Percentiles rank a stretch among this genome's conserved stretches.
These are phyloP conservation scores for Fusarium torulosum DNA, from an alignment of 2,329 filamentous ascomycete species.

Conservation along the genomic window DNA sequence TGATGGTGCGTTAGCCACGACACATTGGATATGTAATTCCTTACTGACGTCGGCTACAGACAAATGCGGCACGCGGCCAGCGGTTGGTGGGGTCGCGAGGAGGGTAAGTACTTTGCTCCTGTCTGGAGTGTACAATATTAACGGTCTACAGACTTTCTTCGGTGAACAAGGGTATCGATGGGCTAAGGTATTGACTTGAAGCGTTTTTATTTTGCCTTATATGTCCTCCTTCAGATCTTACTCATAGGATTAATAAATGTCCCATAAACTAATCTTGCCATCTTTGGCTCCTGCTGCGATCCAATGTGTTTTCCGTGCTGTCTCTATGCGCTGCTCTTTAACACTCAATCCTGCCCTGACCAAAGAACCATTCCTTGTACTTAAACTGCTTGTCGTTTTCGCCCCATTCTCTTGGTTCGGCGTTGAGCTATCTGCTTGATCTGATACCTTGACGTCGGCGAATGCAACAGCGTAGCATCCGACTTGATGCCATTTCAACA, in stretches of 20 bases:
- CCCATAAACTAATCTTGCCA: constrained; percentile 95
- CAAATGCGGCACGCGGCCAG: constrained; percentile 27
- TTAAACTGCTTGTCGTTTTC: not conserved
- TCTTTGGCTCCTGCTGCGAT: constrained; percentile 92
- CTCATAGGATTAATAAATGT: constrained; percentile 76
- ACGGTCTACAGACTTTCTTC: not conserved
- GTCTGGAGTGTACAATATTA: not conserved
- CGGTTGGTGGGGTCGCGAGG: constrained; percentile 8
- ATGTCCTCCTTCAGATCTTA: not conserved
- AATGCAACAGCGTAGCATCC: constrained; percentile 88
- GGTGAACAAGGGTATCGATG: not conserved
- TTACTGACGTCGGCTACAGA: constrained; percentile 31
- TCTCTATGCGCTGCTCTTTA: constrained; percentile 72
- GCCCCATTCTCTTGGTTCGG: not conserved
- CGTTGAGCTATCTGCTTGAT: constrained; percentile 1
- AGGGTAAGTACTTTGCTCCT: constrained; percentile 3
- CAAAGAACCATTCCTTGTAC: constrained; percentile 10
- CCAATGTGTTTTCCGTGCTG: constrained; percentile 84
- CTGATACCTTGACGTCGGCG: constrained; percentile 57
- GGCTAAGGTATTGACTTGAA: not conserved
- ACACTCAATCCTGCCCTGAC: constrained; percentile 55
- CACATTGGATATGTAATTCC: not conserved
- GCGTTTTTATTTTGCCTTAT: not conserved
- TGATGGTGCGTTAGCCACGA: constrained; percentile 25
- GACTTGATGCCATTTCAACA: constrained; percentile 93